phyloP scores from a whole-genome alignment of 768 basidiomycete species.

The Naganishia friedmannii region DNA sequence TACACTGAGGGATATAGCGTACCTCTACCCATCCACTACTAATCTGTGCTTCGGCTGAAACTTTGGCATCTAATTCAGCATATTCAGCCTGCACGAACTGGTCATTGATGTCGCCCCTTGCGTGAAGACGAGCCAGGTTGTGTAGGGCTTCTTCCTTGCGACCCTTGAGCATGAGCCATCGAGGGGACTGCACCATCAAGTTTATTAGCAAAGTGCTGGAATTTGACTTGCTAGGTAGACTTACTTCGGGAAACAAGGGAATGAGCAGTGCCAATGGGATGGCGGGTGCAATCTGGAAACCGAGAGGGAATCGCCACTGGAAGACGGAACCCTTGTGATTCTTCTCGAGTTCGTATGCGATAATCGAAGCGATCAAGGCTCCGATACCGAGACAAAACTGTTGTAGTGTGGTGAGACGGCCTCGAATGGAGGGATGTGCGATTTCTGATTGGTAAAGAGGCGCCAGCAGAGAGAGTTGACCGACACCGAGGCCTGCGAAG shows the following conservation, averaged over 20 bases:
- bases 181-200: conserved; percentile 50
- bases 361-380: conserved; percentile 59
- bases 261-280: conserved; percentile 59
- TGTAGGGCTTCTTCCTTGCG: conserved; percentile 56
- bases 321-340: conserved; percentile 36
- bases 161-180: conserved; percentile 61
- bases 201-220: background rate
- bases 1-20: background rate
- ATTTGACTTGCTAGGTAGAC: background rate
- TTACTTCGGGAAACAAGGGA: conserved; percentile 56
- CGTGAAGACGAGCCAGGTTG: conserved; percentile 59
- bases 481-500: conserved; percentile 75
- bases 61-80: conserved; percentile 22
- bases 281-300: conserved; percentile 55
- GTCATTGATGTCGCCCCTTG: conserved; percentile 57
- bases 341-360: conserved; percentile 48
- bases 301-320: conserved; percentile 60
- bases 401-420: conserved; percentile 59
- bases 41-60: conserved; percentile 10
- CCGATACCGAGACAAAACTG: conserved; percentile 51
- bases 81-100: conserved; percentile 56
- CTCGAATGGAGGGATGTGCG: conserved; percentile 60
- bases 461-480: conserved; percentile 76
- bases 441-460: conserved; percentile 67
- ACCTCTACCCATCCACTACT: conserved; percentile 18